Evolutionary conservation across 768 basidiomycete species (phyloP).

Genomic region (Mycena kentingensis): DNA sequence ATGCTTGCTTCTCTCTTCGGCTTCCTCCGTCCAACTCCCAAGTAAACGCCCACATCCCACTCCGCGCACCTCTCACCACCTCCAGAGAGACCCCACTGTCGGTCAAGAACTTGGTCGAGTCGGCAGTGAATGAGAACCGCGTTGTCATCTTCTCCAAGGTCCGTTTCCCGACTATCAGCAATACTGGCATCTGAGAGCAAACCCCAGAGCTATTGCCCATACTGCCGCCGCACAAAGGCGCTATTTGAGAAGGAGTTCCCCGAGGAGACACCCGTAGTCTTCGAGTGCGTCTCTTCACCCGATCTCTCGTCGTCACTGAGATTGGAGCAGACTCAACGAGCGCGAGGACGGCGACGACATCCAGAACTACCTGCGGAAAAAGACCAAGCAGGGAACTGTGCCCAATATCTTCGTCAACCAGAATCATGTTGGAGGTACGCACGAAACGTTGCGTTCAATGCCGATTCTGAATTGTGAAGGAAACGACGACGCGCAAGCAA

Average conservation of each 20-base stretch:
- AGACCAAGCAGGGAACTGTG: constrained; percentile 71
- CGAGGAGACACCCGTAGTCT: constrained; percentile 37
- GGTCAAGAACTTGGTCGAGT: constrained; percentile 49
- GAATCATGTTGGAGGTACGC: constrained; percentile 60
- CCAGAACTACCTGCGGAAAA: constrained; percentile 62
- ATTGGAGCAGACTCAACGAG: constrained; percentile 53
- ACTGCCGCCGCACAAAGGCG: constrained; percentile 50
- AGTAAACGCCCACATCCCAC: constrained; percentile 31
- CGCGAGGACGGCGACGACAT: constrained; percentile 60
- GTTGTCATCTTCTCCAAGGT: constrained; percentile 67
- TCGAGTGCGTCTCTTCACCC: constrained; percentile 44
- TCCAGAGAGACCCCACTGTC: constrained; percentile 30
- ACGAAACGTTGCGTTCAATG: too few relatives aligned
- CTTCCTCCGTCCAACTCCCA: background rate
- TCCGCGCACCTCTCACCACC: constrained; percentile 27
- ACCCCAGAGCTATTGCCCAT: constrained; percentile 55
- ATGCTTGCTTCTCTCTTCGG: too few relatives aligned
- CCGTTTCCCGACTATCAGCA: too few relatives aligned
- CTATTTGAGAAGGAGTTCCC: constrained; percentile 46
- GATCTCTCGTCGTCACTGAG: background rate
- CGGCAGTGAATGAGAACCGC: constrained; percentile 49
- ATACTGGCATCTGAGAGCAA: too few relatives aligned
- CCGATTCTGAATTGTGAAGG: constrained; percentile 34
- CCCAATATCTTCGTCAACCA: constrained; percentile 79
- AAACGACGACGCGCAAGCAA: constrained; percentile 38